Conservation (phyloP, 2,329 filamentous ascomycete species). For the Proliferodiscus dingleyae region DNA sequence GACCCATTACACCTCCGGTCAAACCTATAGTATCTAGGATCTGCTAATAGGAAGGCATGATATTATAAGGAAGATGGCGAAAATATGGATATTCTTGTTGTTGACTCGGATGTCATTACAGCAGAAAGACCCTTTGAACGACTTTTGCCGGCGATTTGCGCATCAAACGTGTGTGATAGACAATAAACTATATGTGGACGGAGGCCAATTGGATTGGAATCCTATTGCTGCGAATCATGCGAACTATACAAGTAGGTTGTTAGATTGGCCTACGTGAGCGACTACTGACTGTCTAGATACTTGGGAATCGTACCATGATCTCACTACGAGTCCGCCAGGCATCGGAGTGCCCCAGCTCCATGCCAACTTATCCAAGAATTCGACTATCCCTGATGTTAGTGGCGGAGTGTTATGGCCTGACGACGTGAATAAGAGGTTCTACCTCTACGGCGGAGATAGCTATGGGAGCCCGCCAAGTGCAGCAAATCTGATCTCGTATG, state of each 20-base stretch:
- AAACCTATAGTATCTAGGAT: neutral
- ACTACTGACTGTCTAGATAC: constrained; percentile 36
- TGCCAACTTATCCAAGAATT: constrained; percentile 54
- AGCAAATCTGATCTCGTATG: constrained; percentile 52
- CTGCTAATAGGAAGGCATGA: neutral
- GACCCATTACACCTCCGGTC: neutral
- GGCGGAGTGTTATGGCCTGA: constrained; percentile 54
- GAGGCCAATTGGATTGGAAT: constrained; percentile 53
- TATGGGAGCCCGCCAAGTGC: constrained; percentile 37
- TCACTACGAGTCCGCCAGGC: constrained; percentile 38
- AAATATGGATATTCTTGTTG: constrained; percentile 3
- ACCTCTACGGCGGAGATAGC: constrained; percentile 58
- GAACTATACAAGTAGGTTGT: constrained; percentile 52
- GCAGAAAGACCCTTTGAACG: constrained; percentile 45
- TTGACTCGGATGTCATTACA: constrained; percentile 24
- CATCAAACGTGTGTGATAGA: constrained; percentile 59
- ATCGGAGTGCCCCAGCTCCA: constrained; percentile 46
- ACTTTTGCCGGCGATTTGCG: constrained; percentile 50
- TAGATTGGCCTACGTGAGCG: neutral
- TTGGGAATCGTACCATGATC: constrained; percentile 54
- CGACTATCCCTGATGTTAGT: constrained; percentile 45
- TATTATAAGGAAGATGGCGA: neutral
- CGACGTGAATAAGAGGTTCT: constrained; percentile 57
- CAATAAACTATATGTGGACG: constrained; percentile 56
- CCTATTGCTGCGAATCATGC: constrained; percentile 41